Evolutionary conservation across 768 basidiomycete species (phyloP).

Genomic region (Podaxis sp.): DNA sequence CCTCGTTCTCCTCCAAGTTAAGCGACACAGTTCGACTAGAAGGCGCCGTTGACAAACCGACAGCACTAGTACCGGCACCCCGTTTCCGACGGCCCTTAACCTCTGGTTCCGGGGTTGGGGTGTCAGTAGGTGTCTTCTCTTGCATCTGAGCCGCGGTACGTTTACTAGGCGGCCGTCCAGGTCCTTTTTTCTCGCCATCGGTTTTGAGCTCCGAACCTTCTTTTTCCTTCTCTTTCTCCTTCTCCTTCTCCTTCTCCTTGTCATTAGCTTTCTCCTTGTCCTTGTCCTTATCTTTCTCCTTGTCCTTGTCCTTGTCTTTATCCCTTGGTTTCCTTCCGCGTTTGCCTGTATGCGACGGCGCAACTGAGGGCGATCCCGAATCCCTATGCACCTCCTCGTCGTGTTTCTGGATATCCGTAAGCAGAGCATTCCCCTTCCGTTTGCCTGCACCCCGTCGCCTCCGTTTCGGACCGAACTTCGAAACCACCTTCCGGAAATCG

Average conservation of each 20-base stretch:
- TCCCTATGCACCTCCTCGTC: slow-evolving; percentile 54
- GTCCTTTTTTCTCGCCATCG: slow-evolving; percentile 31
- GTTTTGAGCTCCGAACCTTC: slow-evolving; percentile 6
- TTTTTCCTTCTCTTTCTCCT: slow-evolving; percentile 3
- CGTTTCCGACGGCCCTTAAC: slow-evolving; percentile 32
- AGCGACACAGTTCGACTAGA: slow-evolving; percentile 20
- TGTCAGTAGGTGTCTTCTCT: slow-evolving; percentile 51
- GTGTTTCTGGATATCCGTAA: slow-evolving; percentile 79
- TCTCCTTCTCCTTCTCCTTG: background rate
- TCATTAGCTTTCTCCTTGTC: slow-evolving; percentile 3
- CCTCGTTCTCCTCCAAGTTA: slow-evolving; percentile 22
- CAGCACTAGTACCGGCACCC: background rate
- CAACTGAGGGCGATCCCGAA: slow-evolving; percentile 31
- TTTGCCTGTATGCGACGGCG: slow-evolving; percentile 40
- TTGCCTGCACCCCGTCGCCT: slow-evolving; percentile 61
- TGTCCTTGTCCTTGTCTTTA: slow-evolving; percentile 12
- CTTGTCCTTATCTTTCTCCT: slow-evolving; percentile 2
- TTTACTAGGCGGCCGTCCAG: slow-evolving; percentile 33
- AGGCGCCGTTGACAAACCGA: slow-evolving; percentile 13
- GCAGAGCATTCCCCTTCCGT: slow-evolving; percentile 78
- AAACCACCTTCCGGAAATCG: slow-evolving; percentile 78
- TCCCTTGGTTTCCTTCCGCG: slow-evolving; percentile 11
- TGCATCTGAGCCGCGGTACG: slow-evolving; percentile 29
- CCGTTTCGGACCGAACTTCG: slow-evolving; percentile 62
- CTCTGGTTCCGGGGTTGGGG: slow-evolving; percentile 73